Base-by-base conservation (phyloP, 129 eudicot species). In the Lactuca saligna region DNA sequence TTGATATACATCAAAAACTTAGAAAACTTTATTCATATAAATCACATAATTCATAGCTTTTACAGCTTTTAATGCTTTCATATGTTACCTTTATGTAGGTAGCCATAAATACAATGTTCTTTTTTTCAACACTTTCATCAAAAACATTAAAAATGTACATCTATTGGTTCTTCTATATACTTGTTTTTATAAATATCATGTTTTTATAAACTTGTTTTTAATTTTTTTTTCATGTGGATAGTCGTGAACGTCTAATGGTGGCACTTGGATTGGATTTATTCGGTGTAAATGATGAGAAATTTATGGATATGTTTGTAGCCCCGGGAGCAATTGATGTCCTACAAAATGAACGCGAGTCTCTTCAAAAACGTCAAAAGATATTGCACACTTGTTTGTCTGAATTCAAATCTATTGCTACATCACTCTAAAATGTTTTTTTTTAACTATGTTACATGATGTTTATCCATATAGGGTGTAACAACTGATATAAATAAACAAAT, bases 241-340 rank as follows among this genome's bases (percentile, higher is more conserved):
- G 97, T 66, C 89, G 88, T 13, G 89, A 88, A 44, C 76, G 84
- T 35, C 96, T 91, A 32, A 73, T 91, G 84, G 87, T 91, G 65
- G 85, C 89, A 44, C 77, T 91, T 51, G 89, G 87, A 57, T 66
- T 91, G 84, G 96, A 88, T 68, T 72, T 91, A 66, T 91, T 91
- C 66, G 96, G 87, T 1, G 95, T 91, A 48, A 88, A 73, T 62
- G 96, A 88, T 54, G 89, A 82, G 57, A 91, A 75, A 35, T 86
- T 86, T 61, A 88, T 91, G 95, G 96, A 91, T 76, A 86, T 92
- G 96, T 92, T 88, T 77, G 95, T 86, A 42, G 89, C 91, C 17
- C 91, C 98, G 12, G 98, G 86, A 31, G 88, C 95, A 9, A 84
- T 92, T 13, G 95, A 92, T 61, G 51, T 58, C 20, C 88, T 88